Percentiles rank a stretch among this genome's conserved stretches.
Conservation (phyloP, 352 stramenopile species). For the Phytophthora fragariae region DNA sequence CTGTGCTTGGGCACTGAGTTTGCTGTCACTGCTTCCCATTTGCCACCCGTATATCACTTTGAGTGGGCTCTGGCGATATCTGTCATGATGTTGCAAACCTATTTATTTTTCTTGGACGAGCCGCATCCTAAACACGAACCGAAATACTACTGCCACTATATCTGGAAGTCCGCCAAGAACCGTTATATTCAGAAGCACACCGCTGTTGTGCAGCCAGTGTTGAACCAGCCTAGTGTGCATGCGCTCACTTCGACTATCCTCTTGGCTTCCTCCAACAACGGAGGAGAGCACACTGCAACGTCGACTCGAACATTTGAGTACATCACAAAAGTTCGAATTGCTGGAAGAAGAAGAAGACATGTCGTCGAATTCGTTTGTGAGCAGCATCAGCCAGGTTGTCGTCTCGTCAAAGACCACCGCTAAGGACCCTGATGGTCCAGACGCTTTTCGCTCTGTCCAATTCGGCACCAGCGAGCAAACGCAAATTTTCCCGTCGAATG, state of each 20-base stretch:
- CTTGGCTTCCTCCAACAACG: conserved; percentile 18
- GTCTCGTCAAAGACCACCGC: conserved; percentile 19
- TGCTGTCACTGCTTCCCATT: conserved; percentile 60
- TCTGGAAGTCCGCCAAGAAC: conserved; percentile 19
- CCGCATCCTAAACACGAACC: background rate
- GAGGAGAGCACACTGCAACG: conserved; percentile 17
- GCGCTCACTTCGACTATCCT: conserved; percentile 23
- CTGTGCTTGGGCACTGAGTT: conserved; percentile 35
- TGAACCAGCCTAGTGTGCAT: conserved; percentile 11
- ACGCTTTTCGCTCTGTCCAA: conserved; percentile 33
- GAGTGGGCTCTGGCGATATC: conserved; percentile 5
- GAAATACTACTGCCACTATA: conserved; percentile 13
- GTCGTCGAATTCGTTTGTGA: conserved; percentile 17
- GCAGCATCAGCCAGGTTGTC: conserved; percentile 35
- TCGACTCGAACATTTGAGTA: conserved; percentile 17
- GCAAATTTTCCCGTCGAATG: conserved; percentile 52
- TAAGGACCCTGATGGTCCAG: conserved; percentile 2
- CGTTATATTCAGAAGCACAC: conserved; percentile 14
- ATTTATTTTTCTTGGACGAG: background rate
- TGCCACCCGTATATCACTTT: background rate
- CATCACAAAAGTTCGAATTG: conserved; percentile 15
- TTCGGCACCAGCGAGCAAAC: conserved; percentile 33
- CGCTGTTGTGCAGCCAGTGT: background rate
- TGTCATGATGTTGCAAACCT: background rate
- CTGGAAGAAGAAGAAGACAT: conserved; percentile 24